These are phyloP conservation scores for Batkoa obscura DNA, from an alignment of 371 early-diverging fungal genomes.

Conservation along the genomic window DNA sequence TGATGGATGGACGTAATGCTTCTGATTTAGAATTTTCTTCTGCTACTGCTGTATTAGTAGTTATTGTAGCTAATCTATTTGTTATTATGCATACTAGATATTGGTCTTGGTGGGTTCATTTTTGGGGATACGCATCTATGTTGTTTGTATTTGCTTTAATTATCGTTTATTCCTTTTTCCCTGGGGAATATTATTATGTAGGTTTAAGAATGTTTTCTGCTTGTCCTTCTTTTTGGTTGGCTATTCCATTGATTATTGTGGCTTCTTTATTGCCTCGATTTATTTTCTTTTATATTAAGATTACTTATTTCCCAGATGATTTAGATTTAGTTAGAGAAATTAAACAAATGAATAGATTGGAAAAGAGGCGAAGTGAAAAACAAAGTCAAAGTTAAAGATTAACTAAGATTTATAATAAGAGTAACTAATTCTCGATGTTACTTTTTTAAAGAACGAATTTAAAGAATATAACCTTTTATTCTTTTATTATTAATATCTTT, in stretches of 20 bases:
- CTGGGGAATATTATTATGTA: slow-evolving; percentile 29
- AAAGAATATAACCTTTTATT: no score
- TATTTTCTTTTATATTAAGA: slow-evolving; percentile 27
- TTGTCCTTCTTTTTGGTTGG: slow-evolving; percentile 51
- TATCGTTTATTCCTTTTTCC: slow-evolving; percentile 29
- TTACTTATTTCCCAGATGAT: slow-evolving; percentile 46
- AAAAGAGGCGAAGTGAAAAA: background rate
- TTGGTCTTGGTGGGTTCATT: slow-evolving; percentile 45
- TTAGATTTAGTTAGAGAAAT: slow-evolving; percentile 48
- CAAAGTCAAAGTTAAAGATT: no score
- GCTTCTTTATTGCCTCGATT: slow-evolving; percentile 45
- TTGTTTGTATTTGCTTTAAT: slow-evolving; percentile 27
- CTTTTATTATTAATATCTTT: no score
- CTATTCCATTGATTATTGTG: slow-evolving; percentile 26
- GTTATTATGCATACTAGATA: slow-evolving; percentile 47
- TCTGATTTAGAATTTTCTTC: slow-evolving; percentile 33
- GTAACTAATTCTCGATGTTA: no score
- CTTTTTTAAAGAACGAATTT: no score
- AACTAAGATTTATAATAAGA: no score
- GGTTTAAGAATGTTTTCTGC: slow-evolving; percentile 32
- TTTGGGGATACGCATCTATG: slow-evolving; percentile 24
- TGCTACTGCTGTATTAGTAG: slow-evolving; percentile 32
- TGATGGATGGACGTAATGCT: slow-evolving; percentile 16
- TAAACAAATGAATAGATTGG: slow-evolving; percentile 13
- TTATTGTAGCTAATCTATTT: slow-evolving; percentile 49